Evolutionary conservation across 208 protist species (phyloP).

Genomic region (Wallacemonas collosoma): DNA sequence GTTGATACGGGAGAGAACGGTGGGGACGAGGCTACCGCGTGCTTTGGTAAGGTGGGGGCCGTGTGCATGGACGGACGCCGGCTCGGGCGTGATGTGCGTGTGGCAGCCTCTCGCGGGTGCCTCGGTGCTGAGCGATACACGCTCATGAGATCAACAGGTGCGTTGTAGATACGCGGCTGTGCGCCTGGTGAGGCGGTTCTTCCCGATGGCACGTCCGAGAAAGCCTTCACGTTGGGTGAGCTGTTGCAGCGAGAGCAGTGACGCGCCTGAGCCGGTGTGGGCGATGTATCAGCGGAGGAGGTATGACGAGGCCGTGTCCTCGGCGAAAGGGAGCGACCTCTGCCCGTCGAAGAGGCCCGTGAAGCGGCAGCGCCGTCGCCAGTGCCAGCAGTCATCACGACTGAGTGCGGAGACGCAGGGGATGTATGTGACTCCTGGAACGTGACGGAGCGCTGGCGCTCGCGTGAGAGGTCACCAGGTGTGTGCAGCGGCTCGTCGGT

Average conservation of each 20-base stretch:
- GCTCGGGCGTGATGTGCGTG: not conserved
- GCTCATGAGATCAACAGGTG: constrained; percentile 1
- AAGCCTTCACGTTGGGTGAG: no score
- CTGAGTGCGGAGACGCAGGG: not conserved
- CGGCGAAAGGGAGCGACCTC: not conserved
- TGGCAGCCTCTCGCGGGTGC: constrained; percentile 1
- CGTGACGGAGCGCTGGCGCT: constrained; percentile 15
- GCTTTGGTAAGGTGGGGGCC: not conserved
- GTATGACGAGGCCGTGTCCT: not conserved
- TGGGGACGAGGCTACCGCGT: not conserved
- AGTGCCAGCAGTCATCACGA: not conserved
- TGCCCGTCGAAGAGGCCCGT: not conserved
- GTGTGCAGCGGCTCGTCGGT: not conserved
- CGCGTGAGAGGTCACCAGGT: not conserved
- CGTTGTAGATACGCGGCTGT: constrained; percentile 12
- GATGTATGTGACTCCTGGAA: not conserved
- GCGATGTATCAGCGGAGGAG: not conserved
- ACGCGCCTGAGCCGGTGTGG: not conserved
- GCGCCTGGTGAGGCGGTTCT: not conserved
- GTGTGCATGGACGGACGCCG: constrained; percentile 7
- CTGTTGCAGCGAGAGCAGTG: no score
- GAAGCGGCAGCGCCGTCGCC: no score
- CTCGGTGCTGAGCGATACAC: constrained; percentile 14
- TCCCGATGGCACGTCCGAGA: not conserved
- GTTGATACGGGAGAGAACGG: no score